These are phyloP conservation scores for Carex arenaria DNA, from an alignment of 202 grass and related monocot species.

Conservation along the genomic window DNA sequence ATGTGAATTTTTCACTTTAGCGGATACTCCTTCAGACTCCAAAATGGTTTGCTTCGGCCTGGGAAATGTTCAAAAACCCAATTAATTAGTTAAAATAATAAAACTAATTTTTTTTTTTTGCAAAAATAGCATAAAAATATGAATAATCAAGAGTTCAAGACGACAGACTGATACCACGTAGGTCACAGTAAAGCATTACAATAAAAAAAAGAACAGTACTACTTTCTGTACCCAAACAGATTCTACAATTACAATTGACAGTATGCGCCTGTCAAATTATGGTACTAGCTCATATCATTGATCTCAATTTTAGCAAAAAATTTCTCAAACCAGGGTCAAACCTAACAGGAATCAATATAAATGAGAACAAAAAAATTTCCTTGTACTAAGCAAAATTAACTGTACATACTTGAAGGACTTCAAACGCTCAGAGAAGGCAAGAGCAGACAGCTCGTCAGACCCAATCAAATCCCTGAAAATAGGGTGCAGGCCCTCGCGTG, in stretches of 20 bases:
- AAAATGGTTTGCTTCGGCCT: conserved; percentile 98
- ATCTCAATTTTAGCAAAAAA: neutral
- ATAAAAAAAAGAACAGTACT: neutral
- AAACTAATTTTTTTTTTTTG: neutral
- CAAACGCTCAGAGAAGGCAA: conserved; percentile 78
- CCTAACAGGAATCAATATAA: neutral
- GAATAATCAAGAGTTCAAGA: conserved; percentile 12
- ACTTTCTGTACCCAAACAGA: neutral
- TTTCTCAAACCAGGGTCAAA: neutral
- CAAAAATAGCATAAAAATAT: conserved; percentile 3
- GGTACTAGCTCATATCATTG: neutral
- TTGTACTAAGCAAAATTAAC: neutral
- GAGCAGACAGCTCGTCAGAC: conserved; percentile 76
- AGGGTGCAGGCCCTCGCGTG: conserved; percentile 79
- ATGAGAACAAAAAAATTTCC: neutral
- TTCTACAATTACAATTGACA: neutral
- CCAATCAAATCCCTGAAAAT: conserved; percentile 62
- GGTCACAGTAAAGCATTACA: neutral
- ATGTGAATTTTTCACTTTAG: conserved; percentile 62
- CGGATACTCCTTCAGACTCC: conserved; percentile 87
- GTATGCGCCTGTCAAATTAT: neutral
- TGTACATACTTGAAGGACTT: conserved; percentile 66
- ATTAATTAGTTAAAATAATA: neutral
- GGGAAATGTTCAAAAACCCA: conserved; percentile 18
- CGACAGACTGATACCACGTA: neutral